Base-by-base conservation (phyloP, 345 rosid genomes). In the Gossypioides kirkii region DNA sequence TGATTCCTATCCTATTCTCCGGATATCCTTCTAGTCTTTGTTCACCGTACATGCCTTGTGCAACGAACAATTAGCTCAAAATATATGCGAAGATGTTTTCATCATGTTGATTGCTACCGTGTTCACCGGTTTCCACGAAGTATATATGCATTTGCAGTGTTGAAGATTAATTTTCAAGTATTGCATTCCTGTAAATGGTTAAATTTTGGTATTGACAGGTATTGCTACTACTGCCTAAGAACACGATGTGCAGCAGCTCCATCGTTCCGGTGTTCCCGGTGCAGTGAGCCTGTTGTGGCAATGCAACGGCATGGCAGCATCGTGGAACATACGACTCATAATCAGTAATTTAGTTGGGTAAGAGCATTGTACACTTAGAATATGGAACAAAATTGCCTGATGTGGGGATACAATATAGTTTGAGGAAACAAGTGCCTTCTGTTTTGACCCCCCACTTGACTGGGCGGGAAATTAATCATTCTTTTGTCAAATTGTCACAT, bases 181-280 rank as follows among this genome's bases (percentile, higher is more conserved):
- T 42, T 6, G 38, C 55, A 43, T 75, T 58, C 55, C 50, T 47
- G 17, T 12, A 11, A 54, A 36, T 2, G 54, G 42, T 56, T 56
- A 45, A 12, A 45, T 62, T 59, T 72, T 71, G 60, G 53, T 61
- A 63, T 73, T 83, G 81, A 66, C 88, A 95, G 99, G 92, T 93
- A 95, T 83, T 95, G 98, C 78, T 93, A 93, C 82, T 88, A 91
- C 79, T 95, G 98, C 82, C 89, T 95, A 20, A 80, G 91, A 80
- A 95, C 97, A 36, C 89, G 99, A 16, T 95, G 97, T 67, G 83
- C 89, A 1, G 90, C 97, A 42, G 66, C 92, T 72, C 75, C 91
- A 73, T 89, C 93, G 0, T 95, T 89, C 82, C 87, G 87, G 60
- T 94, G 98, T 73, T 77, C 87, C 83, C 87, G 87, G 60, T 95